Base-by-base conservation (phyloP, 108 stramenopile species). In the Skeletonema marinoi region DNA sequence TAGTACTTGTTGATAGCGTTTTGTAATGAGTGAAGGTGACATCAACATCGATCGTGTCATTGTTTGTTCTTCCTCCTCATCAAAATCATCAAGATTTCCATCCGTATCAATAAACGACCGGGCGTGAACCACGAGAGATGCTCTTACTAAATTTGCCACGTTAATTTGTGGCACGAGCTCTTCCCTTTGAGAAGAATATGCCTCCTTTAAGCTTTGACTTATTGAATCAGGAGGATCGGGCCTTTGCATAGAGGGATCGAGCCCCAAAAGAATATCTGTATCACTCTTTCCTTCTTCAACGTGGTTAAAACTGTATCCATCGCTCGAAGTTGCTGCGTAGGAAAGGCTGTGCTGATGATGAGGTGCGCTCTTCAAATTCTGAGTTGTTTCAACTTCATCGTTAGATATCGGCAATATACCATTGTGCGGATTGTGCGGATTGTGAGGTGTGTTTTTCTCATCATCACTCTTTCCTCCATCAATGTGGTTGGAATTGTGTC, bases 1-100 rank as follows among this genome's bases (percentile, higher is more conserved):
- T 25, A 93, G 81, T 16, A 92, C 95, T 80, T 96, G 95, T 42
- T 90, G 85, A 32, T 85, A 87, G 29, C 95, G 78, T 68, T 92
- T 91, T 50, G 89, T 90, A 8, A 96, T 73, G 17, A 96, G 71
- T 30, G 91, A 87, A 25, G 95, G 95, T 25, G 92, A 92, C 72
- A 96, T 85, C 68, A 90, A 73, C 54, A 96, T 62, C 39, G 81
- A 88, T 2, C 82, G 72, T 31, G 88, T 70, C 17, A 51, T 78
- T 8, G 46, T 66, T 10, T 85, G 83, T 32, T 80, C 68, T 64
- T 81, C 66, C 12, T 35, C 21, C 13, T 51, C 33, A 58, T 32
- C 39, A 32, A 56, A 71, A 58, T 48, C 44, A 13, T 67, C 54
- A 1, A 58, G 29, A 12, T 73, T 66, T 60, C 82, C 85, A 41